These are phyloP conservation scores for Aureobasidium namibiae DNA, from an alignment of 2,329 filamentous ascomycete species.

Conservation along the genomic window DNA sequence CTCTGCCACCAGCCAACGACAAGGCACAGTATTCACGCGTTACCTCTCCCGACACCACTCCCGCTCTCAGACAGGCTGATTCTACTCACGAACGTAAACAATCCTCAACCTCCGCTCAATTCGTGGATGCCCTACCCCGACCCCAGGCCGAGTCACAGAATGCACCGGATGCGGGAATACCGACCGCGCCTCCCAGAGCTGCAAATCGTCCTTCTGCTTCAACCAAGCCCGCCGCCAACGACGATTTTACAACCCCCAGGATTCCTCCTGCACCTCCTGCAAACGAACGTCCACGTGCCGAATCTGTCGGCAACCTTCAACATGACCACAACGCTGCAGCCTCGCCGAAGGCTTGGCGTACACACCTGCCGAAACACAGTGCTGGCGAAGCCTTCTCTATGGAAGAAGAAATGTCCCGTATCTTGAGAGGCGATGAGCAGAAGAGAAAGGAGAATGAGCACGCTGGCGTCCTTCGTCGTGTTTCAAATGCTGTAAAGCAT, in stretches of 20 bases:
- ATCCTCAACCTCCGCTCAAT: conserved; percentile 30
- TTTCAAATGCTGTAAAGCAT: conserved; percentile 91
- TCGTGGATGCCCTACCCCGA: conserved; percentile 25
- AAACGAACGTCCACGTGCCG: conserved; percentile 21
- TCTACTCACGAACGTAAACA: conserved; percentile 30
- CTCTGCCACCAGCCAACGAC: conserved; percentile 35
- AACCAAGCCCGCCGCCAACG: conserved; percentile 32
- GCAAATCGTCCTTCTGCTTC: conserved; percentile 37
- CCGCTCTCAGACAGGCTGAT: conserved; percentile 25
- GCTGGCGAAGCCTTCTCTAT: conserved; percentile 80
- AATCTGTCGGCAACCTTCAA: conserved; percentile 37
- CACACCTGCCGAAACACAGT: conserved; percentile 46
- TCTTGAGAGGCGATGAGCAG: conserved; percentile 66
- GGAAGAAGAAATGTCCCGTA: conserved; percentile 91
- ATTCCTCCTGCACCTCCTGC: conserved; percentile 35
- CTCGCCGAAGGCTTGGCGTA: conserved; percentile 22
- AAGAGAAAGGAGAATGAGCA: conserved; percentile 30
- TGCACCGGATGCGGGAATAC: conserved; percentile 33
- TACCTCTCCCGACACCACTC: conserved; percentile 25
- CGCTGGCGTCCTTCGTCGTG: conserved; percentile 64
- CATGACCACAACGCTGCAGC: conserved; percentile 28
- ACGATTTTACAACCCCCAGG: conserved; percentile 39
- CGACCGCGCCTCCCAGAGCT: conserved; percentile 37
- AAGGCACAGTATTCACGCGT: conserved; percentile 26
- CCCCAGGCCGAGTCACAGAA: conserved; percentile 29